These are phyloP conservation scores for Kwoniella mangroviensis DNA, from an alignment of 768 basidiomycete species.

Conservation along the genomic window DNA sequence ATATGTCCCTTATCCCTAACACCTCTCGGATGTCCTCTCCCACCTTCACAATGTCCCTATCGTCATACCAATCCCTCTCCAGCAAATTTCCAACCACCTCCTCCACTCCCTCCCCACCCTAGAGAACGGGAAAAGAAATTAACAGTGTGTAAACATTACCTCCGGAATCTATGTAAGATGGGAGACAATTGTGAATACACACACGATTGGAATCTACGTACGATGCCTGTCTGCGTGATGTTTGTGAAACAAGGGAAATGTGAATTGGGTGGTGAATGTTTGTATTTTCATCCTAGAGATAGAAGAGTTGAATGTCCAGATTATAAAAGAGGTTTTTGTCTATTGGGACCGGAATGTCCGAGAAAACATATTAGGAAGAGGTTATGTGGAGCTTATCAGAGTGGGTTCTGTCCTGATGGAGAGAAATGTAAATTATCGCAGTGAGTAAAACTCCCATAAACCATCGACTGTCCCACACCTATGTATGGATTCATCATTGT, in stretches of 20 bases:
- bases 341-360: slow-evolving; percentile 79
- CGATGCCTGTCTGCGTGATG: slow-evolving; percentile 99
- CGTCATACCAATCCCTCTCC: slow-evolving; percentile 87
- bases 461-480: slow-evolving; percentile 5
- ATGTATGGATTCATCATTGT: slow-evolving; percentile 13
- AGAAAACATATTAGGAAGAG: slow-evolving; percentile 91
- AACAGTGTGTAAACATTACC: slow-evolving; percentile 98
- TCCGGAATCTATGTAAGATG: slow-evolving; percentile 96
- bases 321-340: slow-evolving; percentile 92
- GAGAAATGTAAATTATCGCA: slow-evolving; percentile 85
- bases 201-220: slow-evolving; percentile 96
- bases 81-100: slow-evolving; percentile 87
- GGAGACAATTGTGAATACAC: slow-evolving; percentile 97
- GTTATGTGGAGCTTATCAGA: slow-evolving; percentile 85
- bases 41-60: slow-evolving; percentile 86
- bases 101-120: slow-evolving; percentile 76
- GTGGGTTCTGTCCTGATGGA: slow-evolving; percentile 90
- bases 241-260: slow-evolving; percentile 97
- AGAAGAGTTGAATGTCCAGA: slow-evolving; percentile 91
- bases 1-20: slow-evolving; percentile 86
- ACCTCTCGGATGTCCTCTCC: slow-evolving; percentile 83
- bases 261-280: slow-evolving; percentile 92
- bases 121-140: slow-evolving; percentile 58
- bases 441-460: slow-evolving; percentile 63
- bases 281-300: slow-evolving; percentile 83